Conservation (phyloP, 2,329 filamentous ascomycete species). For the Arthrobotrys musiformis region DNA sequence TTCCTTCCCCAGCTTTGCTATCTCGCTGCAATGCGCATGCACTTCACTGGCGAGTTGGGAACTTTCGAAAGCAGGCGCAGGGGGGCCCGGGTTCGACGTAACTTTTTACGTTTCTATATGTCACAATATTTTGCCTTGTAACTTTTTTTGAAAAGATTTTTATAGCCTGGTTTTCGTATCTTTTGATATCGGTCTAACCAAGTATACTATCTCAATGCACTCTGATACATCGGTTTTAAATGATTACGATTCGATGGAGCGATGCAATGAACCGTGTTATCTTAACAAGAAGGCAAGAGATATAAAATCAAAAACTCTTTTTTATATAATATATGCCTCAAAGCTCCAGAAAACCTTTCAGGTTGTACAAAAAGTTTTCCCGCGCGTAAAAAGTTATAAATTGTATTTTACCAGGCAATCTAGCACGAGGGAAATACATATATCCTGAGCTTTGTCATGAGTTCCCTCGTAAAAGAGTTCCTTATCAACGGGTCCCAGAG, state of each 20-base stretch:
- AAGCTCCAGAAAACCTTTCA: too few species aligned
- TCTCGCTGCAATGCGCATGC: too few species aligned
- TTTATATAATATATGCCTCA: slow-evolving; percentile 41
- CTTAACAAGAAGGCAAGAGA: neutral
- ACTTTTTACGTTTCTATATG: slow-evolving; percentile 56
- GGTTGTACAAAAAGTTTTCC: slow-evolving; percentile 20
- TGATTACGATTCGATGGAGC: neutral
- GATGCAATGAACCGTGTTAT: neutral
- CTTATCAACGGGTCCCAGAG: slow-evolving; percentile 31
- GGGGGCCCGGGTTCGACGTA: slow-evolving; percentile 32
- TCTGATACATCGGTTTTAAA: neutral
- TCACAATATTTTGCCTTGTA: slow-evolving; percentile 30
- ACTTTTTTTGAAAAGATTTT: neutral
- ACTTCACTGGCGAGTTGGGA: neutral
- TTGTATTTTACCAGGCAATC: slow-evolving; percentile 26
- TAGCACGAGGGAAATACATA: slow-evolving; percentile 31
- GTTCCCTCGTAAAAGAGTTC: neutral
- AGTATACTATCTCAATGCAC: neutral
- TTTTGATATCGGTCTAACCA: too few species aligned
- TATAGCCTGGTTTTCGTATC: slow-evolving; percentile 8
- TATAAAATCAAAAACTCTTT: neutral
- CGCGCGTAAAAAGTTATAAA: too few species aligned
- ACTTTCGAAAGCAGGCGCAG: neutral
- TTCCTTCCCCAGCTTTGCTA: neutral
- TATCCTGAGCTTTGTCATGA: neutral